Evolutionary conservation across 1,284 basidiomycete genomes (phyloP).

Genomic region (Chalciporus piperatoides): DNA sequence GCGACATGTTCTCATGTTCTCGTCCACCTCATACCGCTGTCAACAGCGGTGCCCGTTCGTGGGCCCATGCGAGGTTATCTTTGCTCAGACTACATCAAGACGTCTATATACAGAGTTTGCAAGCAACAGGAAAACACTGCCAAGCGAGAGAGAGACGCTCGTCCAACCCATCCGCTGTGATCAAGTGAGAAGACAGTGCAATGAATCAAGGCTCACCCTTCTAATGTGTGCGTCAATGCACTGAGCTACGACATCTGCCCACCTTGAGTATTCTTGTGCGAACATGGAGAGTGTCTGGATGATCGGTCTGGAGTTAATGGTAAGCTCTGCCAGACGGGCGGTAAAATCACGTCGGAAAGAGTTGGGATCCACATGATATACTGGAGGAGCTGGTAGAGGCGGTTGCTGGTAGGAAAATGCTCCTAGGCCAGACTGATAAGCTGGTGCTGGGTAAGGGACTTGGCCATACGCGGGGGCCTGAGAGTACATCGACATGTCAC

Average conservation of each 20-base stretch:
- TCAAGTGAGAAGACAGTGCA: slow-evolving; percentile 21
- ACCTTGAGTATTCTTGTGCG: slow-evolving; percentile 82
- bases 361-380: slow-evolving; percentile 64
- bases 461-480: slow-evolving; percentile 42
- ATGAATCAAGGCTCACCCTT: slow-evolving; percentile 62
- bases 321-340: slow-evolving; percentile 77
- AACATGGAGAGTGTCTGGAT: slow-evolving; percentile 95
- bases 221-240: slow-evolving; percentile 88
- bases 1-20: slow-evolving; percentile 28
- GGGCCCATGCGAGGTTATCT: slow-evolving; percentile 37
- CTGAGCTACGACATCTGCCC: slow-evolving; percentile 81
- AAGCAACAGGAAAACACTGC: slow-evolving; percentile 26
- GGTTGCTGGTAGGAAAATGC: slow-evolving; percentile 48
- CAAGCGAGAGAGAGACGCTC: slow-evolving; percentile 25
- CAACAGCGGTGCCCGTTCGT: slow-evolving; percentile 31
- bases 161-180: slow-evolving; percentile 29
- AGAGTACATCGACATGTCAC: slow-evolving; percentile 49
- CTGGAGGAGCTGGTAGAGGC: slow-evolving; percentile 43
- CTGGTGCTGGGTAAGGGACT: slow-evolving; percentile 33
- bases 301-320: slow-evolving; percentile 93
- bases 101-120: slow-evolving; percentile 36
- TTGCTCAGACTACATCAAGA: slow-evolving; percentile 39
- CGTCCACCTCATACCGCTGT: slow-evolving; percentile 34
- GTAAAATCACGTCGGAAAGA: slow-evolving; percentile 81
- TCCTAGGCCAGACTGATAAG: slow-evolving; percentile 42